Conservation (phyloP, 345 rosid genomes). For the Noccaea caerulescens region DNA sequence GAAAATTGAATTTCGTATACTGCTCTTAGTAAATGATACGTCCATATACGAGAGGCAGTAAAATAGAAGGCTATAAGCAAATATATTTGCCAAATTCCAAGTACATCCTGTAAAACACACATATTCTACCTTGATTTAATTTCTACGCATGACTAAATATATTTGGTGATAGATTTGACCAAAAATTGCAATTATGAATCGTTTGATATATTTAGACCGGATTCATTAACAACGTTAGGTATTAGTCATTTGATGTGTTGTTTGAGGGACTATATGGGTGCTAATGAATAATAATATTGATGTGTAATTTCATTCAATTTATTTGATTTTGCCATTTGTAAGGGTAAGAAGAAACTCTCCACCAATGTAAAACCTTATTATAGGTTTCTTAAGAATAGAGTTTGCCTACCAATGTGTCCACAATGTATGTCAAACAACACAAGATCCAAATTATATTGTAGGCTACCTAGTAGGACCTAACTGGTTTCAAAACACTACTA, state of each 20-base stretch:
- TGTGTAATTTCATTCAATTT: background rate
- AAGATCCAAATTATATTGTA: background rate
- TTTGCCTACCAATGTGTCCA: background rate
- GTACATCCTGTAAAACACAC: background rate
- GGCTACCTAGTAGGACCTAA: background rate
- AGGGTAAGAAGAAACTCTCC: background rate
- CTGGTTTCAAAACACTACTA: background rate
- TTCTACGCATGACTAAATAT: background rate
- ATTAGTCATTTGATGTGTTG: conserved; percentile 3
- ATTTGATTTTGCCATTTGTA: background rate
- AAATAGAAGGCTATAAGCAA: background rate
- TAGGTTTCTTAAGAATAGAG: background rate
- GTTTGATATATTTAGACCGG: conserved; percentile 2
- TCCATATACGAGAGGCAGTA: background rate
- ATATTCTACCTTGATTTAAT: background rate
- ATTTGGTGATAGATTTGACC: conserved; percentile 13
- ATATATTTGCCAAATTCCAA: background rate
- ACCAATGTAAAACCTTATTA: conserved; percentile 1
- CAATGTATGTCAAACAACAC: background rate
- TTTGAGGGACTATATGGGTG: background rate
- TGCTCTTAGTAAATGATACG: too few species aligned
- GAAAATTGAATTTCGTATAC: background rate
- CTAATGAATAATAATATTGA: background rate
- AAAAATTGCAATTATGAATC: background rate
- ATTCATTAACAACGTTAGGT: conserved; percentile 6